Evolutionary conservation across 257 asterid species (phyloP).

Genomic region (Petunia axillaris): DNA sequence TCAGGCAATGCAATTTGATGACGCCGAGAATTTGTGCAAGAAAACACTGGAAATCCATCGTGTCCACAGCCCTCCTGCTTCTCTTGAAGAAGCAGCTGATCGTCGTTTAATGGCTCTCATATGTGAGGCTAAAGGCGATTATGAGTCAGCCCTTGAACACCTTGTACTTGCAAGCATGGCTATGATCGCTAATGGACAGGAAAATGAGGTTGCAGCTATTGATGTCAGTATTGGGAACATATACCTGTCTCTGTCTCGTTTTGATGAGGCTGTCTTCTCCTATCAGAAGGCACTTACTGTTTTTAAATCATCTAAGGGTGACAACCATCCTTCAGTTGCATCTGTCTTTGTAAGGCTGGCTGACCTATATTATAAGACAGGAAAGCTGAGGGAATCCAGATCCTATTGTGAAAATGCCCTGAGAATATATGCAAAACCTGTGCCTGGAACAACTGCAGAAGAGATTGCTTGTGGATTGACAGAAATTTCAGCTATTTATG

Average conservation of each 20-base stretch:
- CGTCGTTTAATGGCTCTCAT: conserved; percentile 97
- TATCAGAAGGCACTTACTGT: conserved; percentile 98
- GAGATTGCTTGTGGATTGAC: conserved; percentile 95
- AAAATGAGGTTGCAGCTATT: conserved; percentile 88
- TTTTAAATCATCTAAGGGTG: conserved; percentile 95
- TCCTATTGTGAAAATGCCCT: conserved; percentile 93
- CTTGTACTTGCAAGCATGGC: conserved; percentile 99
- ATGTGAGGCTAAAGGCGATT: conserved; percentile 93
- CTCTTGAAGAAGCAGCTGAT: conserved; percentile 99
- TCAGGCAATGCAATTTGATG: conserved; percentile 97
- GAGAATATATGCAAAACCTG: conserved; percentile 83
- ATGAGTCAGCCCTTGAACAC: conserved; percentile 93
- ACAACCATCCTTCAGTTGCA: conserved; percentile 93
- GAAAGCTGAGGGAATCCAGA: conserved; percentile 87
- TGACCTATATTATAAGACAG: conserved; percentile 88
- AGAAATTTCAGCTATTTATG: conserved; percentile 89
- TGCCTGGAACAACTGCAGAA: conserved; percentile 86
- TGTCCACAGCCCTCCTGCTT: conserved; percentile 97
- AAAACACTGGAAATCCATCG: conserved; percentile 97
- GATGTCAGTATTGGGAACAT: conserved; percentile 96
- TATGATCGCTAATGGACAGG: conserved; percentile 97
- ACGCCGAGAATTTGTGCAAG: conserved; percentile 82
- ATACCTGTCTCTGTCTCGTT: conserved; percentile 86
- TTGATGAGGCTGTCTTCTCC: conserved; percentile 97
- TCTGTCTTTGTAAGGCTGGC: conserved; percentile 94